A percentile compares a stretch with the other conserved stretches of the same genome.
Conservation (phyloP, 2,329 filamentous ascomycete species). For the Xylaria sp. region DNA sequence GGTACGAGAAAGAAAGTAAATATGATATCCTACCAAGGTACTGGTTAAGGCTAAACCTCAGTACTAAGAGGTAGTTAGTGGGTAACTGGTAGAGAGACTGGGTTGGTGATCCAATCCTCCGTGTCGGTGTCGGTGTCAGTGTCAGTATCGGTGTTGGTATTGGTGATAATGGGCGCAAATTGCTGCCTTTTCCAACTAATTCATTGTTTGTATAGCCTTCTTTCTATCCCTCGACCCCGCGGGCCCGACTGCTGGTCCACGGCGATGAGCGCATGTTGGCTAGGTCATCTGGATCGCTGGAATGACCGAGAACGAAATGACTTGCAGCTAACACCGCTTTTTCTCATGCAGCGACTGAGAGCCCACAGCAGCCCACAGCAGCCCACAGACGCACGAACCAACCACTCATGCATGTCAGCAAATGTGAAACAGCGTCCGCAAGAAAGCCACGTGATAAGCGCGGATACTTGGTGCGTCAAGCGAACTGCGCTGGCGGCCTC, state of each 20-base stretch:
- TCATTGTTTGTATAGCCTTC: too few relatives aligned
- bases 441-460: slow-evolving; percentile 36
- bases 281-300: slow-evolving; percentile 8
- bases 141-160: too few relatives aligned
- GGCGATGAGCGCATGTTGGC: neutral
- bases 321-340: slow-evolving; percentile 31
- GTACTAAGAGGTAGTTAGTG: too few relatives aligned
- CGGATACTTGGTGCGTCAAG: slow-evolving; percentile 31
- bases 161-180: too few relatives aligned
- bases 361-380: too few relatives aligned
- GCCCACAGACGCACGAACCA: slow-evolving; percentile 22
- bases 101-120: too few relatives aligned
- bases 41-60: too few relatives aligned
- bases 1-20: too few relatives aligned
- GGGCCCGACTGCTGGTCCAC: neutral
- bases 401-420: slow-evolving; percentile 37
- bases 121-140: too few relatives aligned
- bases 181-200: too few relatives aligned
- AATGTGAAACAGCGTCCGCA: slow-evolving; percentile 38
- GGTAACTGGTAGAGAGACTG: too few relatives aligned
- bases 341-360: slow-evolving; percentile 19
- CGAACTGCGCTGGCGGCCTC: slow-evolving; percentile 23
- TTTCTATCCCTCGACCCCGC: neutral
- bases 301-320: slow-evolving; percentile 17
- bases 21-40: too few relatives aligned